Base-by-base conservation (phyloP, 768 basidiomycete species). In the Lactarius sanguifluus region DNA sequence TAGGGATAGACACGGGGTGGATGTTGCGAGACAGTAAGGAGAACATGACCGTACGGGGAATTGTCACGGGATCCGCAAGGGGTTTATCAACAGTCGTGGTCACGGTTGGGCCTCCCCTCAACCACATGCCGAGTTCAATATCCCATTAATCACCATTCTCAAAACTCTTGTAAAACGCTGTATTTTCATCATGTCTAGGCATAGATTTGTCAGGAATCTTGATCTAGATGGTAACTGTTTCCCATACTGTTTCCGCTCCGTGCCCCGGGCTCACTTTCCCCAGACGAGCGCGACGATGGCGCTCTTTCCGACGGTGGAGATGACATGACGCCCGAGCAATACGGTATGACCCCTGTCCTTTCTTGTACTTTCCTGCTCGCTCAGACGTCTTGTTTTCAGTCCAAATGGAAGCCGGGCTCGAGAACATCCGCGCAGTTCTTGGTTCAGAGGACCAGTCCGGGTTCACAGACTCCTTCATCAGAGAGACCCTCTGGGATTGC, bases 231-330 rank as follows among this genome's bases (percentile, higher is more conserved):
- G 91, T 88, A 56, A 65, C 57, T 40, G 5, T 23, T 45, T 18
- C 45, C 25, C 57, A n/a, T 36, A 40, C 47, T 16, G 47, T 38
- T 50, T 6, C n/a, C 36, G 43, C 13, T 58, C 15, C 63, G 2
- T 65, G 61, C 62, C 12, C 67, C 56, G 62, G 55, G 23, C 65
- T 13, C 58, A 50, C 28, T 15, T 28, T 56, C 34, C 68, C n/a
- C 71, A 94, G 96, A 88, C 75, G 95, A 94, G 78, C 82, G 96
- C 70, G 89, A 94, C 56, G 94, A 96, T 71, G 87, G 88, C 70
- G 86, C 85, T 15, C 77, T 92, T 59, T 90, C 87, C 25, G 90
- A 92, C 72, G 90, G 86, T 43, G 88, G 82, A n/a, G 90, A 88
- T 56, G 87, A 90, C 32, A 82, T 96, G 79, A 89, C 90, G n/a